Percentiles rank a stretch among this genome's conserved stretches.
These are phyloP conservation scores for Microascus cirrosus DNA, from an alignment of 2,329 filamentous ascomycete species.

Conservation along the genomic window DNA sequence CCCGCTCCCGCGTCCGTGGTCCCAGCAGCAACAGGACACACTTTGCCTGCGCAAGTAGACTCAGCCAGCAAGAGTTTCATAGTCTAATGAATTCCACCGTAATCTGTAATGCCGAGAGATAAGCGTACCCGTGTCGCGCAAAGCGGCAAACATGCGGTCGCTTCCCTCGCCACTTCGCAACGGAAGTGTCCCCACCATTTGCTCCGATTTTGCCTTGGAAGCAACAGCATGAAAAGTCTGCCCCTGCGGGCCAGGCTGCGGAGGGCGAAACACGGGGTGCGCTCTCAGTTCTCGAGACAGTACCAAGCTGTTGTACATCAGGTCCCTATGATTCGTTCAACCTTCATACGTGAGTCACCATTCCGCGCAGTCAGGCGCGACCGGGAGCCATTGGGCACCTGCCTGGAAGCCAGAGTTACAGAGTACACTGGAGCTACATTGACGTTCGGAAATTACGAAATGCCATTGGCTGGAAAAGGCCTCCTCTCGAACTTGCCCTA, in stretches of 20 bases:
- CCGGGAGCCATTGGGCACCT: slow-evolving; percentile 1
- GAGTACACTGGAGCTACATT: slow-evolving; percentile 2
- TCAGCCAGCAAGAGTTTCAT: neutral
- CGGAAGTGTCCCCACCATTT: neutral
- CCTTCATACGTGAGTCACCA: slow-evolving; percentile 3
- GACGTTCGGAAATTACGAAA: neutral
- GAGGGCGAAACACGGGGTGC: neutral
- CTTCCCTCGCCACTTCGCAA: neutral
- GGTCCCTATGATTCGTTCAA: neutral
- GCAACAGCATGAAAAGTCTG: neutral
- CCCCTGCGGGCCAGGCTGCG: neutral
- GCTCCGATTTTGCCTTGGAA: neutral
- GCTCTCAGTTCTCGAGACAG: neutral
- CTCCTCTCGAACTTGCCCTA: slow-evolving; percentile 4
- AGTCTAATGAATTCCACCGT: neutral
- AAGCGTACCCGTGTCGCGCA: neutral
- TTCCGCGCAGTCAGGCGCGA: slow-evolving; percentile 1
- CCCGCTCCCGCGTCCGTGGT: neutral
- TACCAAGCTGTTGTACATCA: neutral
- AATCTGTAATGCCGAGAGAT: neutral
- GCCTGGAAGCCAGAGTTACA: neutral
- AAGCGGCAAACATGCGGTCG: neutral
- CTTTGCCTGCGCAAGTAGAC: neutral
- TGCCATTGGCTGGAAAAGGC: neutral
- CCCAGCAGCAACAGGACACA: neutral